Conservation (phyloP, 192 early-diverging fungal genomes). For the Neocallimastix lanati region DNA sequence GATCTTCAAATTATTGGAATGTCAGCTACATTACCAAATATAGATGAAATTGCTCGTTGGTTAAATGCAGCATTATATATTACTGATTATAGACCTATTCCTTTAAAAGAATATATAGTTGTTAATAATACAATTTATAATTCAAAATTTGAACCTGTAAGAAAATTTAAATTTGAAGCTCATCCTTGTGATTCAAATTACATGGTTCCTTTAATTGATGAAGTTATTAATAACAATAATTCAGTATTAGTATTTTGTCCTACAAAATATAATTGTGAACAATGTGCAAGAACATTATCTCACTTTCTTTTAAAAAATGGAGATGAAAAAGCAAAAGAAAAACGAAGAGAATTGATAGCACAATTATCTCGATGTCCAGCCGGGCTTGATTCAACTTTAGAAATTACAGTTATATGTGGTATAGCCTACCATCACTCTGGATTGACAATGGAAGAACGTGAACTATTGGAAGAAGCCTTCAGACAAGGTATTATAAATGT, state of each 20-base stretch:
- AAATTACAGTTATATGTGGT: conserved; percentile 6
- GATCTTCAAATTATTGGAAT: conserved; percentile 17
- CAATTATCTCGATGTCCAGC: conserved; percentile 8
- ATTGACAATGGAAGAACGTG: conserved; percentile 12
- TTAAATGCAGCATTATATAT: conserved; percentile 13
- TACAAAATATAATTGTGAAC: conserved; percentile 15
- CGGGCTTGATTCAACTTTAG: conserved; percentile 8
- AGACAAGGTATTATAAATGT: conserved; percentile 11
- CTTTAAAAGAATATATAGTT: conserved; percentile 12
- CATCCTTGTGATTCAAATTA: conserved; percentile 1
- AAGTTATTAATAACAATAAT: neutral
- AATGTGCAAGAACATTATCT: conserved; percentile 3
- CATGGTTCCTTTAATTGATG: conserved; percentile 8
- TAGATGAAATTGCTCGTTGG: conserved; percentile 11
- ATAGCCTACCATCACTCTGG: conserved; percentile 17
- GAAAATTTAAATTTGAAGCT: neutral
- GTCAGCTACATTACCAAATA: conserved; percentile 18
- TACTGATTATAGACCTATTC: conserved; percentile 10
- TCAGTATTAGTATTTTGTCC: conserved; percentile 14
- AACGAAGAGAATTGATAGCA: conserved; percentile 2
- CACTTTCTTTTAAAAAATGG: neutral
- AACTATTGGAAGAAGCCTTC: conserved; percentile 17
- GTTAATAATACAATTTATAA: conserved; percentile 10
- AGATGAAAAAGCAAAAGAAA: neutral
- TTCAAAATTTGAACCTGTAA: neutral